Conservation (phyloP, 306 rosid genomes). For the Pyrus bretschneideri region DNA sequence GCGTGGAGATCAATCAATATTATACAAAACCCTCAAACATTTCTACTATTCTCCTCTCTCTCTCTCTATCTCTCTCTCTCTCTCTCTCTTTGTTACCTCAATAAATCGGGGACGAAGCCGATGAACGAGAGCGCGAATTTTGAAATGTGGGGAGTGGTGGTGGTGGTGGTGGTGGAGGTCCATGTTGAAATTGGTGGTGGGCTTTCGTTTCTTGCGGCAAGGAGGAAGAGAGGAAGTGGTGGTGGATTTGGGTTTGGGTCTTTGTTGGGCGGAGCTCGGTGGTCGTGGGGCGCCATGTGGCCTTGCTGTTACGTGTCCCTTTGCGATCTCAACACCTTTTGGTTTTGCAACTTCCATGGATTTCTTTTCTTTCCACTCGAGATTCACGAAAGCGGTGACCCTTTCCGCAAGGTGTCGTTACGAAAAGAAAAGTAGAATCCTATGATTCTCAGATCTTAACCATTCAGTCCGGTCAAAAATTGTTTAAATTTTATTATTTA, state of each 20-base stretch:
- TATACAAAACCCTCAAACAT: background rate
- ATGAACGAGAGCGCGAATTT: constrained; percentile 14
- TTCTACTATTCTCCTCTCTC: no score
- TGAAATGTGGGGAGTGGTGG: background rate
- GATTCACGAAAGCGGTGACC: background rate
- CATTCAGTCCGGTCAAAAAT: accelerated
- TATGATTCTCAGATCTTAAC: no score
- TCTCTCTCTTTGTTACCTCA: background rate
- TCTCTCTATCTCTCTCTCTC: background rate
- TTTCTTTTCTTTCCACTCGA: background rate
- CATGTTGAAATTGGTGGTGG: background rate
- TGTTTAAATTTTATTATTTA: no score
- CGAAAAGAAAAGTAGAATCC: no score
- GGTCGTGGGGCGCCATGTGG: background rate
- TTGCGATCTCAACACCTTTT: background rate
- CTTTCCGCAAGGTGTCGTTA: background rate
- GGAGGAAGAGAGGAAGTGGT: background rate
- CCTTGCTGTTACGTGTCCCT: background rate
- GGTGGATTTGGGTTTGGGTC: background rate
- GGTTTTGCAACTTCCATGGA: background rate
- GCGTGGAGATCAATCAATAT: no score
- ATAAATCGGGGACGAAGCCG: constrained; percentile 20
- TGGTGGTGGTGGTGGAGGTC: background rate
- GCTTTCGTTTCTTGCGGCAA: constrained; percentile 6
- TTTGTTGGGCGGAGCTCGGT: background rate